Evolutionary conservation across 306 rosid genomes (phyloP).

Genomic region (Vigna unguiculata): DNA sequence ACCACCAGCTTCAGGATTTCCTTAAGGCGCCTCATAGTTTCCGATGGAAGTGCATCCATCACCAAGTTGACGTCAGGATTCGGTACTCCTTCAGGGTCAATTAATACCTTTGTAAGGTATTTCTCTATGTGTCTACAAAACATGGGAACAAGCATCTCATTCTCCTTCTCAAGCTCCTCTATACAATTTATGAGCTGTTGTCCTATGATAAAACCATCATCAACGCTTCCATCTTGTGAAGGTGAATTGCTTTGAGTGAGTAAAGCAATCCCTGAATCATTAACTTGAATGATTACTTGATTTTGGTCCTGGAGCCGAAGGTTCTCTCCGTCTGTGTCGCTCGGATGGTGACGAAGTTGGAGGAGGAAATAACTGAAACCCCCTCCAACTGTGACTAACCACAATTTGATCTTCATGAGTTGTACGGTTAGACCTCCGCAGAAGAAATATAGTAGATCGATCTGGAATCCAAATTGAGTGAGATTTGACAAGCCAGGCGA

Average conservation of each 20-base stretch:
- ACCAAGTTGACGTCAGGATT: not conserved
- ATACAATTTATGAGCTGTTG: not conserved
- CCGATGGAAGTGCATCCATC: not conserved
- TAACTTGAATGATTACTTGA: not conserved
- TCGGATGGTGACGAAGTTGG: too few species aligned
- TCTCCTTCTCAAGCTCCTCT: not conserved
- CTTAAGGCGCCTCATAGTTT: not conserved
- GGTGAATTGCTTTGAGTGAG: not conserved
- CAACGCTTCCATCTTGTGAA: not conserved
- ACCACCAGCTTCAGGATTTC: not conserved
- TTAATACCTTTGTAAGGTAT: not conserved
- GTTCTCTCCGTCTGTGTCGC: not conserved
- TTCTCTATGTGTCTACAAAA: not conserved
- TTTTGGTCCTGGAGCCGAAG: not conserved
- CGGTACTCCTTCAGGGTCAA: not conserved
- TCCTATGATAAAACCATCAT: not conserved
- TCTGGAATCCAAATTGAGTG: slow-evolving; percentile 14
- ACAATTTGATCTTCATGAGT: slow-evolving; percentile 31
- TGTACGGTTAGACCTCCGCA: not conserved
- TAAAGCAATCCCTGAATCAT: not conserved
- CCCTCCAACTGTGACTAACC: not conserved
- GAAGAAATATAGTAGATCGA: slow-evolving; percentile 32
- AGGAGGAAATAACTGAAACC: slow-evolving; percentile 5
- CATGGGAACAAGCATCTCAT: not conserved
- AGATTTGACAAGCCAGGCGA: not conserved